A percentile compares a stretch with the other conserved stretches of the same genome.
Conservation (phyloP, 495 filamentous ascomycete species). For the Tuber indicum region DNA sequence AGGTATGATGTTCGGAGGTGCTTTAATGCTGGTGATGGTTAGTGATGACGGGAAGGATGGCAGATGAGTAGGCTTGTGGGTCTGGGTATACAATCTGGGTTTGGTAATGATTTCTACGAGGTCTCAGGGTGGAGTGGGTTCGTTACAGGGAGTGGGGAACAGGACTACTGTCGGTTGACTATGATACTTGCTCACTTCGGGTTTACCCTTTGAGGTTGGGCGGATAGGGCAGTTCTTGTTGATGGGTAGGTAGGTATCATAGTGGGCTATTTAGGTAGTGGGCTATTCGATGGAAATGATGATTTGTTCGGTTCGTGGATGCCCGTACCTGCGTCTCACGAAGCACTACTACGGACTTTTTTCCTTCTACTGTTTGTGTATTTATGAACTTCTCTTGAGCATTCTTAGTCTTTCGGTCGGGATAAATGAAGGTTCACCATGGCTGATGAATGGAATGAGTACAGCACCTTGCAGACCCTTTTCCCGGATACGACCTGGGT, state of each 20-base stretch:
- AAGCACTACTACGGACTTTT: background rate
- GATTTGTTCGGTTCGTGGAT: background rate
- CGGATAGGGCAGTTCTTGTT: background rate
- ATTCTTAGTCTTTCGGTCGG: background rate
- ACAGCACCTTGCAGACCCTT: background rate
- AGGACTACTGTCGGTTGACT: background rate
- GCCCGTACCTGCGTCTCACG: background rate
- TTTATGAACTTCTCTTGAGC: background rate
- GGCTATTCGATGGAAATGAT: background rate
- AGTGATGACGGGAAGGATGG: background rate
- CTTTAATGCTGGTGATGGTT: background rate
- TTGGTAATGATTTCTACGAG: background rate
- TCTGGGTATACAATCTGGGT: background rate
- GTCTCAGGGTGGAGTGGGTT: background rate
- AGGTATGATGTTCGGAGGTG: background rate
- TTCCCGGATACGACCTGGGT: background rate
- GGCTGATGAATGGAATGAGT: background rate
- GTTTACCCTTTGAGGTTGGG: background rate
- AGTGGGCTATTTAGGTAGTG: background rate
- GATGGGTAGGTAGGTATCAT: background rate
- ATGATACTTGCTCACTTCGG: background rate
- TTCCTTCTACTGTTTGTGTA: background rate
- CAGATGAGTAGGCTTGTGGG: background rate
- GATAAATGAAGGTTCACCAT: background rate
- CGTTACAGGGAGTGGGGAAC: background rate